A percentile compares a stretch with the other conserved stretches of the same genome.
phyloP scores from a whole-genome alignment of 305 asterid genomes.

The Rubia tinctorum region DNA sequence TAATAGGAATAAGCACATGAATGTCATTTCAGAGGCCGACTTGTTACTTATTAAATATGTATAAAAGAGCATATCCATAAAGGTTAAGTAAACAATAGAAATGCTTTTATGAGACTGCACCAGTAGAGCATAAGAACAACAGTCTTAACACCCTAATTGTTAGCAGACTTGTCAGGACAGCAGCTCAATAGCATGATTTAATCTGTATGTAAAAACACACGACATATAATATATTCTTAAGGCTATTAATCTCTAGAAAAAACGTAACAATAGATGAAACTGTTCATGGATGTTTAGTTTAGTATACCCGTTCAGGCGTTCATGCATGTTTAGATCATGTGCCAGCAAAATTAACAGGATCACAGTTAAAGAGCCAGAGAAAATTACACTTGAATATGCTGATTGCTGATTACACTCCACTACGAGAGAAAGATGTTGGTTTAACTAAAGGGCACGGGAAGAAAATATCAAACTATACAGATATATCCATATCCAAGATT shows the following conservation, averaged over 20 bases:
- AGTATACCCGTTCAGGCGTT: not conserved
- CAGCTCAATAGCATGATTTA: not conserved
- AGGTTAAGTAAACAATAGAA: not conserved
- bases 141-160: not conserved
- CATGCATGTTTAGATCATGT: not conserved
- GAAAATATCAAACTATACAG: not conserved
- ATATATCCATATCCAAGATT: not conserved
- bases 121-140: not conserved
- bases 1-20: constrained; percentile 10
- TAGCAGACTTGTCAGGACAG: not conserved
- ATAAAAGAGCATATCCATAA: not conserved
- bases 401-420: not conserved
- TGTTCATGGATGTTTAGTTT: too few species aligned
- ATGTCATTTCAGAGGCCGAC: not conserved
- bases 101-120: not conserved
- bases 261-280: not conserved
- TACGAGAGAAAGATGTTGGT: not conserved
- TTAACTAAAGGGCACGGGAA: not conserved
- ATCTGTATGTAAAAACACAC: not conserved
- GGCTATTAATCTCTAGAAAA: not conserved
- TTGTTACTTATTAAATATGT: not conserved
- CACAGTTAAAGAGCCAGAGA: not conserved
- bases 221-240: not conserved
- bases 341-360: constrained; percentile 1
- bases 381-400: not conserved